Conservation (phyloP, 1,139 yeast species). For the Chernovozyma sophiae-reginae region DNA sequence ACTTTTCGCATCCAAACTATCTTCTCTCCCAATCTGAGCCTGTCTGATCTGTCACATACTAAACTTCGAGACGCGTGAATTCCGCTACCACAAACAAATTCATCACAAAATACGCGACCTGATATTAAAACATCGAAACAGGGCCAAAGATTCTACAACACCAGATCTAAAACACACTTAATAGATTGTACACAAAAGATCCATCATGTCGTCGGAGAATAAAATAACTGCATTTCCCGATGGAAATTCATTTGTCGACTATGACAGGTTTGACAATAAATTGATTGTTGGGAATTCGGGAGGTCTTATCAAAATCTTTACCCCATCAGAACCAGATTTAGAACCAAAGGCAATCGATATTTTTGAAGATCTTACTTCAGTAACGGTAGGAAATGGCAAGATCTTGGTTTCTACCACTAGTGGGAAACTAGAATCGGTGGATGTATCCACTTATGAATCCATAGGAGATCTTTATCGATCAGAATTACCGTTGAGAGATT, state of each 20-base stretch:
- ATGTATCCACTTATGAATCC: constrained; percentile 18
- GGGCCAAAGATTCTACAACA: too few species aligned
- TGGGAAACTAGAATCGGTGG: constrained; percentile 33
- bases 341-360: constrained; percentile 57
- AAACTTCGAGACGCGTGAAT: too few species aligned
- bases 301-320: constrained; percentile 50
- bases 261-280: constrained; percentile 26
- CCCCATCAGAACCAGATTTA: constrained; percentile 39
- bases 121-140: too few species aligned
- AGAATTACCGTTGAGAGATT: constrained; percentile 64
- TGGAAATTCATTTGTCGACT: constrained; percentile 44
- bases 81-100: too few species aligned
- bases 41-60: too few species aligned
- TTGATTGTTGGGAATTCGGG: constrained; percentile 49
- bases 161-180: too few species aligned
- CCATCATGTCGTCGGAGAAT: constrained; percentile 9
- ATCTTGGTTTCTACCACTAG: constrained; percentile 29
- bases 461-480: constrained; percentile 33
- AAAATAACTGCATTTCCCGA: constrained; percentile 41
- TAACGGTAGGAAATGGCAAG: constrained; percentile 20
- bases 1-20: too few species aligned
- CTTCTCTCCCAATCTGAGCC: too few species aligned
- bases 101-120: too few species aligned
- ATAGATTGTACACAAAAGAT: too few species aligned
- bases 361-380: constrained; percentile 36